Conservation (phyloP, 208 protist species). For the Leishmania braziliensis region DNA sequence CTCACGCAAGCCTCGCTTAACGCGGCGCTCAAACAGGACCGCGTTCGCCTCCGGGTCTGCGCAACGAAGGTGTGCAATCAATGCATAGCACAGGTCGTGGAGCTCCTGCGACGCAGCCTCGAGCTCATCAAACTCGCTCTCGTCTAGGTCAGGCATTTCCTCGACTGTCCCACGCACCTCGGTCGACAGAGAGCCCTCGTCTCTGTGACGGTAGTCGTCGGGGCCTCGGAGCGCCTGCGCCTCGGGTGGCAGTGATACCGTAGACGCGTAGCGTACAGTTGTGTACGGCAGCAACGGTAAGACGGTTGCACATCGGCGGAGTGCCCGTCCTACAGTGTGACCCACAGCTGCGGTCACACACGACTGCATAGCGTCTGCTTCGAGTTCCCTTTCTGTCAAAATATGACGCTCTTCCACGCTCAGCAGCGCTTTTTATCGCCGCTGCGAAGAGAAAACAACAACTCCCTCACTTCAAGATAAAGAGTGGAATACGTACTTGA, state of each 20-base stretch:
- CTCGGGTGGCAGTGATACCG: background rate
- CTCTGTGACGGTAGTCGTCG: background rate
- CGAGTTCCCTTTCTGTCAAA: background rate
- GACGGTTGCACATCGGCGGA: background rate
- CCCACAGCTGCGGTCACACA: background rate
- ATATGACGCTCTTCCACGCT: background rate
- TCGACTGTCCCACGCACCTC: conserved; percentile 9
- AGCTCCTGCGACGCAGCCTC: conserved; percentile 91
- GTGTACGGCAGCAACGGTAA: background rate
- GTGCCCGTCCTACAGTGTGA: background rate
- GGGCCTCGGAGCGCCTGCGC: background rate
- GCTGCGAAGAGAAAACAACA: background rate
- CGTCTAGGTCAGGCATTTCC: conserved; percentile 29
- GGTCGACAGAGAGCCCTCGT: background rate
- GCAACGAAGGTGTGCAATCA: conserved; percentile 76
- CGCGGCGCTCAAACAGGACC: conserved; percentile 69
- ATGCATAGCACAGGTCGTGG: conserved; percentile 86
- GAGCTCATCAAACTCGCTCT: conserved; percentile 86
- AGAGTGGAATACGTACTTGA: background rate
- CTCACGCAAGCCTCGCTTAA: conserved; percentile 71
- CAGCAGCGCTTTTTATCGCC: background rate
- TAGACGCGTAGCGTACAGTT: background rate
- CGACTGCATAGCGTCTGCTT: background rate
- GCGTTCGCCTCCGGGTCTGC: conserved; percentile 64
- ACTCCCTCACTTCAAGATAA: background rate